Base-by-base conservation (phyloP, 129 eudicot species). In the Helianthus tuberosus region DNA sequence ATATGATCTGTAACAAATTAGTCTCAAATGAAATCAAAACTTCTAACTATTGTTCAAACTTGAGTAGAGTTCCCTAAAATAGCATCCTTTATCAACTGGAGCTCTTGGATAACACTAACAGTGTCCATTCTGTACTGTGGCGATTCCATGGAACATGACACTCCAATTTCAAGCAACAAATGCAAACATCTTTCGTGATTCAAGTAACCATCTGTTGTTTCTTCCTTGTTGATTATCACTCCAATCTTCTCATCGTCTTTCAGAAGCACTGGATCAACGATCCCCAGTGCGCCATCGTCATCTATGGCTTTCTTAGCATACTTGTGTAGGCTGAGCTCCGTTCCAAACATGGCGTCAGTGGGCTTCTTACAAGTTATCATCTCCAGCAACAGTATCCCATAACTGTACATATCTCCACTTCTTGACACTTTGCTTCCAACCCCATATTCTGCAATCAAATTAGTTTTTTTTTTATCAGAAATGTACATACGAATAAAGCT, bases 351-450 rank as follows among this genome's bases (percentile, higher is more conserved):
- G 10, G 38, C 53, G 51, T 80, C 80, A 3, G 77, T 80, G 63
- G 84, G 80, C 57, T 51, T 75, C 77, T 80, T 80, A 11, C 84
- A 20, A 23, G 76, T 80, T 11, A 79, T 35, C 74, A 83, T 60
- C 72, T 83, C 84, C 50, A 83, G 50, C 81, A 83, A 75, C 47
- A 79, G 4, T n/a, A 83, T 79, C 68, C 87, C 87, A 69, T 16
- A 83, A 76, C 84, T 83, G 4, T 83, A 83, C 75, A 79, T 69
- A 44, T 83, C 87, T 75, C 84, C 84, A 47, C 77, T 67, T 71
- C 50, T 69, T 70, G 87, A 81, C 63, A 81, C 86, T 36, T 75
- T 76, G 17, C 68, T 67, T 43, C 89, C 89, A 35, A 85, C 36
- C 3, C 89, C 89, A 70, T 85, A 85, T 75, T 85, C 89, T 83